A percentile compares a stretch with the other conserved stretches of the same genome.
phyloP scores from a whole-genome alignment of 495 filamentous ascomycete genomes.

The Aspergillus kassunensis region DNA sequence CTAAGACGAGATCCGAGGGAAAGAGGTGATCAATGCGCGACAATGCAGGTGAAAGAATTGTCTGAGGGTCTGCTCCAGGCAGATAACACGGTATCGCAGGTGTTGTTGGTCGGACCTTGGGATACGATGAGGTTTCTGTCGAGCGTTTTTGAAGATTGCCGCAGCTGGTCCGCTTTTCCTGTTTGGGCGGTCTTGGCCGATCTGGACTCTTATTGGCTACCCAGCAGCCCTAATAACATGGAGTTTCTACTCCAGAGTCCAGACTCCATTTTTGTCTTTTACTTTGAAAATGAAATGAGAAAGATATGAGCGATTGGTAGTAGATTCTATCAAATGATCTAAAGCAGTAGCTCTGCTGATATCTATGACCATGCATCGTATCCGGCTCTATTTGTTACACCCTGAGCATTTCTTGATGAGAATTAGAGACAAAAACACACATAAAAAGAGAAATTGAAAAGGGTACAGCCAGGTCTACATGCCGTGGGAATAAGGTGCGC shows the following conservation, averaged over 20 bases:
- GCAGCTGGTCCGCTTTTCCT: conserved; percentile 31
- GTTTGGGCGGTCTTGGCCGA: conserved; percentile 30
- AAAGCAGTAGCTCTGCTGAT: background rate
- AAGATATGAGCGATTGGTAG: background rate
- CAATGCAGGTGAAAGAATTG: conserved; percentile 2
- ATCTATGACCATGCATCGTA: background rate
- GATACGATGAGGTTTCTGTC: conserved; percentile 38
- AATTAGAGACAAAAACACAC: background rate
- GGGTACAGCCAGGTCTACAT: background rate
- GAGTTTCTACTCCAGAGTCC: background rate
- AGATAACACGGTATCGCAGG: conserved; percentile 24
- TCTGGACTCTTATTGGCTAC: conserved; percentile 16
- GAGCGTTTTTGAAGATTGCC: conserved; percentile 31
- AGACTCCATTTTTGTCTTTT: too few relatives aligned
- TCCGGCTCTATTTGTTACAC: background rate
- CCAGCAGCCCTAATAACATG: conserved; percentile 14
- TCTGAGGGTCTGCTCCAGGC: conserved; percentile 42
- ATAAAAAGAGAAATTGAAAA: background rate
- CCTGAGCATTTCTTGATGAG: background rate
- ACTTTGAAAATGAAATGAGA: background rate
- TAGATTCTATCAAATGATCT: background rate
- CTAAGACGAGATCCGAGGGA: conserved; percentile 3
- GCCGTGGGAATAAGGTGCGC: background rate
- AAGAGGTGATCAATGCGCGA: conserved; percentile 8
- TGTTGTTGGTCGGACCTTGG: conserved; percentile 7